These are phyloP conservation scores for Talaromyces ruber DNA, from an alignment of 495 filamentous ascomycete species.

Conservation along the genomic window DNA sequence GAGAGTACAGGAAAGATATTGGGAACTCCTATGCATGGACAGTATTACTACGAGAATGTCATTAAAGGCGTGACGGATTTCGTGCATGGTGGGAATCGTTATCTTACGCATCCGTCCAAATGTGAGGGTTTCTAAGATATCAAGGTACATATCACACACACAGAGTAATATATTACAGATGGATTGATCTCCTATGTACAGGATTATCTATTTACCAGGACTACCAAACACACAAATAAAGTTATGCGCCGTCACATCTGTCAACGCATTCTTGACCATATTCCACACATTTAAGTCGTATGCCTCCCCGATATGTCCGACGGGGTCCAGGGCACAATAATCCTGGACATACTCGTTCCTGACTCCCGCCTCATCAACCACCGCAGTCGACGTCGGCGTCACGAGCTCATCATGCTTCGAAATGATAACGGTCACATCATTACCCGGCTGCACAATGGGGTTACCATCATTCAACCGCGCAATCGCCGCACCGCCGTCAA, in stretches of 20 bases:
- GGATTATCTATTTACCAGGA: conserved; percentile 20
- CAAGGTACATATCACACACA: not conserved
- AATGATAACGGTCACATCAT: conserved; percentile 39
- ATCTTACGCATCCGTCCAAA: not conserved
- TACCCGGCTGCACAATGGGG: conserved; percentile 39
- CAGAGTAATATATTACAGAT: not conserved
- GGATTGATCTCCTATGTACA: not conserved
- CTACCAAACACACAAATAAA: conserved; percentile 30
- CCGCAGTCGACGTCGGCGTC: conserved; percentile 31
- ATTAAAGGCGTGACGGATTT: not conserved
- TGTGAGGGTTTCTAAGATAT: not conserved
- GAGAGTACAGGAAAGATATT: not conserved
- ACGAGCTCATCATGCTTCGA: conserved; percentile 42
- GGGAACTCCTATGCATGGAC: not conserved
- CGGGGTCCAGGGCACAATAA: conserved; percentile 34
- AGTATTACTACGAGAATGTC: not conserved
- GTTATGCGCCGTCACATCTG: conserved; percentile 23
- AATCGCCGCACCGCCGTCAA: conserved; percentile 28
- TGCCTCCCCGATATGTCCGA: conserved; percentile 45
- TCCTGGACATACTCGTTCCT: conserved; percentile 38
- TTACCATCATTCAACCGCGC: conserved; percentile 29
- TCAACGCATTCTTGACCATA: conserved; percentile 42
- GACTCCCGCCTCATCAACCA: conserved; percentile 38
- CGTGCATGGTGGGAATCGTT: not conserved
- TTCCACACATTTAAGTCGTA: conserved; percentile 49